phyloP scores from a whole-genome alignment of 2,329 filamentous ascomycete genomes.

The Fusarium tanahbumbuense region DNA sequence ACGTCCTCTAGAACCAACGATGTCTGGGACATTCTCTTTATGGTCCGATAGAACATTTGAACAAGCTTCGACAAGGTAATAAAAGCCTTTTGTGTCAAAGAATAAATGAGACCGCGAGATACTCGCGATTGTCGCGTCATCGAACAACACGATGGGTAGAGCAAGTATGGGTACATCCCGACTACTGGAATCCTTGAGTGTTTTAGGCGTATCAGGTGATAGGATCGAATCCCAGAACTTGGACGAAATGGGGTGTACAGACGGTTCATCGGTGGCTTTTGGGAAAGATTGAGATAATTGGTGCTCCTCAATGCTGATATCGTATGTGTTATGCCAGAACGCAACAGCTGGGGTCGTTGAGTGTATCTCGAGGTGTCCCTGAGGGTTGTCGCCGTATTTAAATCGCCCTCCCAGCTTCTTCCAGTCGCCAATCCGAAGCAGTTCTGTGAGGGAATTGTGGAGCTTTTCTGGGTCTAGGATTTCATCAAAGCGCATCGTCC shows the following conservation, averaged over 20 bases:
- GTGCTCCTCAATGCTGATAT: not conserved
- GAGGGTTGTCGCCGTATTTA: rapidly evolving
- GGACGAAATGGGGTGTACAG: not conserved
- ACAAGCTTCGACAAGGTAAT: not conserved
- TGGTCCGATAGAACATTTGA: not conserved
- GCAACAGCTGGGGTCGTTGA: not conserved
- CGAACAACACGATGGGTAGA: not conserved
- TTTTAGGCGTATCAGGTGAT: rapidly evolving
- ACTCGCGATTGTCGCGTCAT: not conserved
- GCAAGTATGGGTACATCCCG: not conserved
- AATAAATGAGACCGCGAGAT: not conserved
- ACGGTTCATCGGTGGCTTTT: rapidly evolving
- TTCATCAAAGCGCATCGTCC: not conserved
- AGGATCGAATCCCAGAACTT: not conserved
- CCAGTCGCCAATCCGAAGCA: not conserved
- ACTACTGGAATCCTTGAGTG: not conserved
- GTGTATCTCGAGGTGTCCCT: not conserved
- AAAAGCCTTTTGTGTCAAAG: not conserved
- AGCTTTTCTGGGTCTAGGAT: not conserved
- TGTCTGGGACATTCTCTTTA: rapidly evolving
- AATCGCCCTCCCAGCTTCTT: not conserved
- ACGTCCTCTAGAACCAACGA: too few species aligned
- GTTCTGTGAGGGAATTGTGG: not conserved
- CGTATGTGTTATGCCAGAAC: not conserved
- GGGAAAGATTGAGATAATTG: rapidly evolving